phyloP scores from a whole-genome alignment of 306 rosid species.

The Ceratonia siliqua region DNA sequence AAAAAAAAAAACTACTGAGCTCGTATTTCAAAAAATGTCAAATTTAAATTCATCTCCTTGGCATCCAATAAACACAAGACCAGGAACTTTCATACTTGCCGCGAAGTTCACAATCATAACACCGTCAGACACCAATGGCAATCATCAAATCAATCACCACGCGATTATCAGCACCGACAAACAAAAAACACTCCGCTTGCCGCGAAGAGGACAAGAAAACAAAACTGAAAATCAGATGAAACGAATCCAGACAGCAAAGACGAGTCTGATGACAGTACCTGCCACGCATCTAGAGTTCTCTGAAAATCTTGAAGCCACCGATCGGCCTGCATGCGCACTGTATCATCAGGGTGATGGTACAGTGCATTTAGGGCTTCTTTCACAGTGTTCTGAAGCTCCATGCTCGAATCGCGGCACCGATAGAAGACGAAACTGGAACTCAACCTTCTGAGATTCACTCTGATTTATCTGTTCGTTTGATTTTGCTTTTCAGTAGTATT shows the following conservation, averaged over 20 bases:
- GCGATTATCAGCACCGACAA: background rate
- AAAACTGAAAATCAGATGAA: background rate
- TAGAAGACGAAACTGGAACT: constrained; percentile 25
- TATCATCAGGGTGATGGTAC: constrained; percentile 93
- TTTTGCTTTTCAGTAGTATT: constrained; percentile 2
- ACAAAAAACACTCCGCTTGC: constrained; percentile 16
- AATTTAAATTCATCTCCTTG: constrained; percentile 4
- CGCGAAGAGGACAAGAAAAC: background rate
- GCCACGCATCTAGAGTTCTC: constrained; percentile 99
- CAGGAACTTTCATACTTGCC: constrained; percentile 17
- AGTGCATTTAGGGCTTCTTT: constrained; percentile 99
- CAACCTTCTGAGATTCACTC: constrained; percentile 26
- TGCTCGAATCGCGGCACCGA: constrained; percentile 40
- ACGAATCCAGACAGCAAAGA: constrained; percentile 12
- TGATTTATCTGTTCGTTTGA: constrained; percentile 13
- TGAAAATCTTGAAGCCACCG: constrained; percentile 94
- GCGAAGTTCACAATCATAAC: background rate
- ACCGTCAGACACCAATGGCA: background rate
- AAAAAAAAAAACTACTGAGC: constrained; percentile 15
- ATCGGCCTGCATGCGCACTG: constrained; percentile 95
- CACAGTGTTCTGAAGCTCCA: constrained; percentile 95
- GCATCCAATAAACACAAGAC: constrained; percentile 25
- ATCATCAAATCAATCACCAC: background rate
- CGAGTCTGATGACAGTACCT: constrained; percentile 54
- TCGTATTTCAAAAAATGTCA: constrained; percentile 2